Percentiles rank a stretch among this genome's conserved stretches.
These are phyloP conservation scores for Zelonia costaricensis DNA, from an alignment of 208 protist genomes.

Conservation along the genomic window DNA sequence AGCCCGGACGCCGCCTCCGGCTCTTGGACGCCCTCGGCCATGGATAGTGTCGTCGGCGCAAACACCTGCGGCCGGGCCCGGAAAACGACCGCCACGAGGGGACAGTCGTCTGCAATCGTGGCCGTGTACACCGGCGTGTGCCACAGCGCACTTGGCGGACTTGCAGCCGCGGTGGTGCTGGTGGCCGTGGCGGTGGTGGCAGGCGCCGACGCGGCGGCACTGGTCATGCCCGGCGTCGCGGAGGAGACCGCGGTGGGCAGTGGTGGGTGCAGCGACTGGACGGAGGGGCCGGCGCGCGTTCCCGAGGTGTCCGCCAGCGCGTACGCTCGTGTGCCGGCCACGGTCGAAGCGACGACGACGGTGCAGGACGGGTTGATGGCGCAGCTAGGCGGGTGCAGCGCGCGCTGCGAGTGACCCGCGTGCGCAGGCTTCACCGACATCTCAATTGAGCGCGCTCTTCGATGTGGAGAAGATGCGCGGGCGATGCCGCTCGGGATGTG, in stretches of 20 bases:
- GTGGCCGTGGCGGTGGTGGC: not conserved
- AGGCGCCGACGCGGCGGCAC: no score
- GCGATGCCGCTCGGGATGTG: no score
- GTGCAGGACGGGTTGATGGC: constrained; percentile 27
- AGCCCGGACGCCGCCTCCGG: not conserved
- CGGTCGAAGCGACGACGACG: constrained; percentile 19
- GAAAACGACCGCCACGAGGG: constrained; percentile 62
- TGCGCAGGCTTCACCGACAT: no score
- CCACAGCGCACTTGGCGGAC: constrained; percentile 22
- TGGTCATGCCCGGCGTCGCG: no score
- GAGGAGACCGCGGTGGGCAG: no score
- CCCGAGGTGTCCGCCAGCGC: not conserved
- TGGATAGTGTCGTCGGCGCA: not conserved
- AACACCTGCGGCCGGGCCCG: constrained; percentile 22
- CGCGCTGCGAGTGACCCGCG: no score
- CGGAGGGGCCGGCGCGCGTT: not conserved
- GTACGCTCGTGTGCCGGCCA: constrained; percentile 15
- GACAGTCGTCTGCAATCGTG: constrained; percentile 50
- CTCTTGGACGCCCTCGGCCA: not conserved
- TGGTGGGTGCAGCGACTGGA: not conserved
- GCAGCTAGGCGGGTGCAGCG: constrained; percentile 8
- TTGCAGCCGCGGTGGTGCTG: not conserved
- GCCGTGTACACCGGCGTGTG: constrained; percentile 38
- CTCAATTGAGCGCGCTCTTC: no score
- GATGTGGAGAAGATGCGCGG: no score